phyloP scores from a whole-genome alignment of 2,329 filamentous ascomycete species.

The Aureobasidium sp. region DNA sequence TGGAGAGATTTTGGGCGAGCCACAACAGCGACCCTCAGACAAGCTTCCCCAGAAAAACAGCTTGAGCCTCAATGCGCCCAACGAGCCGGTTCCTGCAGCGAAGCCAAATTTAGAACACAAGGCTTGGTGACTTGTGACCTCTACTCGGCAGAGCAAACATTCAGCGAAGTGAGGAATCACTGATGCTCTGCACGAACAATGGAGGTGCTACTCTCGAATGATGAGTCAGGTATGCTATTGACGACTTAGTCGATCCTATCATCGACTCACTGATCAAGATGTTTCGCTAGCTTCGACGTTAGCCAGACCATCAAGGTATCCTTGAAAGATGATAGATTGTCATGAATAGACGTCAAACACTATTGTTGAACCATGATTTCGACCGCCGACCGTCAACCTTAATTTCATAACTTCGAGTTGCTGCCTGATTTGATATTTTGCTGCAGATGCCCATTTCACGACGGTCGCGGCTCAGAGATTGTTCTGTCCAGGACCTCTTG shows the following conservation, averaged over 20 bases:
- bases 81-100: constrained; percentile 2
- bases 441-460: not conserved
- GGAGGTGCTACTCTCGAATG: no score
- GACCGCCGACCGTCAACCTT: no score
- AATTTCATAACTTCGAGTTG: no score
- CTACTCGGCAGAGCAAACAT: no score
- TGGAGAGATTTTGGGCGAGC: not conserved
- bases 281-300: not conserved
- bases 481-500: constrained; percentile 3
- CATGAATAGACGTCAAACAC: not conserved
- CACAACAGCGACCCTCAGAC: not conserved
- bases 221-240: no score
- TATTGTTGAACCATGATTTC: no score
- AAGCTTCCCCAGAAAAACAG: constrained; percentile 4
- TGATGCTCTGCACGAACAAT: not conserved
- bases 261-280: no score
- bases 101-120: constrained; percentile 5
- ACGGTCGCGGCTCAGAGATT: not conserved
- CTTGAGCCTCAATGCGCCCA: not conserved
- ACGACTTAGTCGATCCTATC: no score
- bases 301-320: not conserved
- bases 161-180: no score
- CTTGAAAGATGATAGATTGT: not conserved
- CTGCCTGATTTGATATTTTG: not conserved
- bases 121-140: no score